These are phyloP conservation scores for Phytophthora tentaculata DNA, from an alignment of 352 stramenopile genomes.

Conservation along the genomic window DNA sequence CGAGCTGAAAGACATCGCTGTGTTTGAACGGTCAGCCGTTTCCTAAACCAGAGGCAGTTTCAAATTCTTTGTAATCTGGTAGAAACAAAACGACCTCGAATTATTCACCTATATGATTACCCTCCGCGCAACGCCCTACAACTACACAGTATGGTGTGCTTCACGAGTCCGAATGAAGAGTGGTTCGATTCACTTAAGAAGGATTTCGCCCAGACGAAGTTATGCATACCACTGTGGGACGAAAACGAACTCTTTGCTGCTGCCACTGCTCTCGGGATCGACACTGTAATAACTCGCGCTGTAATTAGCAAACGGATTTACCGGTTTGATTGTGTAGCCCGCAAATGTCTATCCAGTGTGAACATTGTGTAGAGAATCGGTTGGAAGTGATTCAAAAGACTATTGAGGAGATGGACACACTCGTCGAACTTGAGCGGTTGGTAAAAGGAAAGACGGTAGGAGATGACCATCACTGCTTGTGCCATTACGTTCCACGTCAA, in stretches of 20 bases:
- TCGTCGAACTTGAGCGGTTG: not conserved
- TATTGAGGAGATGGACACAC: no score
- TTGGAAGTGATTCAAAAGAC: no score
- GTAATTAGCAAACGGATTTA: not conserved
- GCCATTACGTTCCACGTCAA: not conserved
- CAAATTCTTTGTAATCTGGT: no score
- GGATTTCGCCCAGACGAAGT: not conserved
- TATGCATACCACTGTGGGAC: not conserved
- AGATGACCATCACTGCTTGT: not conserved
- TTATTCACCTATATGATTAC: no score
- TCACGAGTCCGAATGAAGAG: no score
- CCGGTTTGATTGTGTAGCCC: not conserved
- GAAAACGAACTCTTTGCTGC: not conserved
- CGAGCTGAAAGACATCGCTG: no score
- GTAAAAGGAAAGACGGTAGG: not conserved
- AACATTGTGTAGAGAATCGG: not conserved
- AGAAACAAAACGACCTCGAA: no score
- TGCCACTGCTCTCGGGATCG: not conserved
- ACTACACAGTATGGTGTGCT: no score
- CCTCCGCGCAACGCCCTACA: no score
- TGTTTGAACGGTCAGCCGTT: no score
- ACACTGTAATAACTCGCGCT: not conserved
- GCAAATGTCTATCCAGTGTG: not conserved
- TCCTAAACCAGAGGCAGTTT: no score
- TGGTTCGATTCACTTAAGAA: no score